Evolutionary conservation across 192 early-diverging fungal species (phyloP), one percentile per base, ranked within the genome.

Genomic region (Gamsiella multidivaricata): DNA sequence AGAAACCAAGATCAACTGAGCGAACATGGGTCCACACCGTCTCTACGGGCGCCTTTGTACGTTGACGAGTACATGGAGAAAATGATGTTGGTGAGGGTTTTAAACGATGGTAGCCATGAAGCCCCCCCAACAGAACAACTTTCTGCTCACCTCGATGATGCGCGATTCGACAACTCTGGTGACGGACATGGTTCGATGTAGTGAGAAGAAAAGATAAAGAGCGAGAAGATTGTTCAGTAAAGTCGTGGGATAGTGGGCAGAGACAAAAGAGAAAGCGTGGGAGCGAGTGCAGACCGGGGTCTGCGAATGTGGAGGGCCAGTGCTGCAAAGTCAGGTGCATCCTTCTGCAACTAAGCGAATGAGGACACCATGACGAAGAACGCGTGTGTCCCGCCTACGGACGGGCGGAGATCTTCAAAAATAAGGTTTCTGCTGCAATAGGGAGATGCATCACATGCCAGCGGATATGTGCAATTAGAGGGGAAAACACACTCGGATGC

Each of bases 161-260:
- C 59, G 59, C 29, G 69, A 71, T 18, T 71, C 69, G 45, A 71
- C 69, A 8, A 71, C 69, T 71, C 69, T 62, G 39, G 69, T 71
- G 23, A 71, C 69, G 42, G 69, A 71, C 69, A 71, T 71, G 54
- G 29, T 53, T 34, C 2, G 32, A 5, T 15, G 22, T 61, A 18
- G 26, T 61, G 58, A 28, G 10, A 29, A 31, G 34, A 10, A 6
- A 31, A 32, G 15, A 6, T 12, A 47, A 33, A 61, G 1, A 49
- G 15, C 29, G n/a, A 9, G 45, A 41, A 46, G 45, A n/a, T 46
- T n/a, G 45, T 5, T 46, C n/a, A n/a, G 17, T 46, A n/a, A 18
- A 18, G 4, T n/a, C n/a, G 25, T 65, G 32, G 15, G 20, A 3
- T 6, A 5, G 5, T 34, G 12, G 62, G 26, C 22, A 34, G 25